phyloP scores from a whole-genome alignment of 176 grass and related monocot species.

The Rhynchospora breviuscula region DNA sequence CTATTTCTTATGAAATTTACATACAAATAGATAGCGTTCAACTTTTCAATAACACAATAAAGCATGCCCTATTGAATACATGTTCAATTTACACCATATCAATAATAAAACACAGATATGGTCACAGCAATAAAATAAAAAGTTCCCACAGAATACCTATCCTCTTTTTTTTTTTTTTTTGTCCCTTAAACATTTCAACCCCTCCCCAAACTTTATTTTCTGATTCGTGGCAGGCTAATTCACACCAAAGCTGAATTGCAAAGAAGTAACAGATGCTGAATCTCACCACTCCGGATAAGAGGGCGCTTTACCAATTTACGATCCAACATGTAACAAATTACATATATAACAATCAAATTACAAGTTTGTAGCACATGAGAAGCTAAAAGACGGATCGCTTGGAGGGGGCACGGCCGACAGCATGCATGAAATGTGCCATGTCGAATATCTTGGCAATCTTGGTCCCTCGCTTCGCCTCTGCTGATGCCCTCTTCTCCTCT shows the following conservation, averaged over 20 bases:
- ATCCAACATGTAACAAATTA: neutral
- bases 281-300: conserved; percentile 9
- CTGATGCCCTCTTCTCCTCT: conserved; percentile 91
- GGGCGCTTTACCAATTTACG: conserved; percentile 6
- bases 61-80: neutral
- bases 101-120: conserved; percentile 32
- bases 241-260: neutral
- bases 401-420: conserved; percentile 74
- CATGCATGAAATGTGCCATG: conserved; percentile 84
- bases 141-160: neutral
- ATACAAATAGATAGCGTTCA: neutral
- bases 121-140: neutral
- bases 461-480: conserved; percentile 77
- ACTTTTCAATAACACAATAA: neutral
- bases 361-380: neutral
- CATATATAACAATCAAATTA: conserved; percentile 8
- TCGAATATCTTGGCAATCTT: conserved; percentile 89
- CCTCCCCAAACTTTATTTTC: neutral
- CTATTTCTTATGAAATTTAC: neutral
- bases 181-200: neutral
- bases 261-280: neutral
- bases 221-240: neutral
- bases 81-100: conserved; percentile 14
- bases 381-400: conserved; percentile 82
- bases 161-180: neutral